Conservation (phyloP, 2,329 filamentous ascomycete species). For the Hypoxylon sp. region DNA sequence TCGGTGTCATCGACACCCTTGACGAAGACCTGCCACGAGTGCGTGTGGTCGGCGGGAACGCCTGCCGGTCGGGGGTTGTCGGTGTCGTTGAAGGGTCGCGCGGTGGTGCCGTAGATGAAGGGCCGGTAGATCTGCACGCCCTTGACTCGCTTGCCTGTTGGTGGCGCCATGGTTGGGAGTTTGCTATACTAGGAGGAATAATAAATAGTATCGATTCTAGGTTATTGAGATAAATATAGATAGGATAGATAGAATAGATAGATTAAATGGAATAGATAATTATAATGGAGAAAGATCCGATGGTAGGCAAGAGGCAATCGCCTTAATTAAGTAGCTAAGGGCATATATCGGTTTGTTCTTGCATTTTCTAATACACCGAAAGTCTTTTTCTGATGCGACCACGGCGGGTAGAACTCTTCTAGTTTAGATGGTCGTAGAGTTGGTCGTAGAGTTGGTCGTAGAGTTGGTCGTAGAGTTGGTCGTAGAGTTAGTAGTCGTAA, state of each 20-base stretch:
- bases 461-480: not conserved
- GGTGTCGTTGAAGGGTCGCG: constrained; percentile 81
- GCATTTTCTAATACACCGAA: not conserved
- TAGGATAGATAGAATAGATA: not conserved
- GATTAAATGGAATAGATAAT: not conserved
- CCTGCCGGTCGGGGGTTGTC: constrained; percentile 83
- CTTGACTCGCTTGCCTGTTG: constrained; percentile 75
- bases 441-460: not conserved
- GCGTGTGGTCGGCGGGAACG: constrained; percentile 91
- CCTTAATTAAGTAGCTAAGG: not conserved
- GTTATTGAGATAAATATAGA: not conserved
- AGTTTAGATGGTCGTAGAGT: not conserved
- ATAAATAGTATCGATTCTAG: not conserved
- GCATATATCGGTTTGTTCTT: not conserved
- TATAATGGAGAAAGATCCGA: not conserved
- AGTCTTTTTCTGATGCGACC: not conserved
- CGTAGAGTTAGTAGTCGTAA: not conserved
- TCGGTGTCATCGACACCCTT: constrained; percentile 90
- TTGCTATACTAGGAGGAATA: not conserved
- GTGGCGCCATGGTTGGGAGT: constrained; percentile 68
- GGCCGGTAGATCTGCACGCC: constrained; percentile 75
- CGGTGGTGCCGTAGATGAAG: constrained; percentile 84
- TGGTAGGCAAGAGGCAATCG: not conserved
- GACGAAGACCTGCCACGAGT: constrained; percentile 96
- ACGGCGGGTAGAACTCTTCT: not conserved